Evolutionary conservation across 2,329 filamentous ascomycete genomes (phyloP).

Genomic region (Fusarium aywerte): DNA sequence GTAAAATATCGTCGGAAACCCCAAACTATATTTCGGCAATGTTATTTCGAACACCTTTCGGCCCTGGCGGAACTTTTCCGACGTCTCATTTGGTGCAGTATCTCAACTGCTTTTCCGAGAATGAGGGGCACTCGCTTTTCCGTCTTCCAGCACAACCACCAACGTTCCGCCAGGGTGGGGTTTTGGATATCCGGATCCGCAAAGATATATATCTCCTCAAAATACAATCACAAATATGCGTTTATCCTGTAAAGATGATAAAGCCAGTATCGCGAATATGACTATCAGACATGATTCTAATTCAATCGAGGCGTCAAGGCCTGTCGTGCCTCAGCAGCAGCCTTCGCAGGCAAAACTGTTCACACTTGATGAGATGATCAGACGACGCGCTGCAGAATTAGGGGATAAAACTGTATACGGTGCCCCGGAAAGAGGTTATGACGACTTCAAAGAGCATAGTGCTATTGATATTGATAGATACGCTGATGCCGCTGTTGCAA

Average conservation of each 20-base stretch:
- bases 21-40: background rate
- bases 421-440: slow-evolving; percentile 18
- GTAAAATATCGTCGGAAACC: slow-evolving; percentile 1
- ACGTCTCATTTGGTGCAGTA: background rate
- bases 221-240: background rate
- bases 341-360: slow-evolving; percentile 32
- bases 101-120: slow-evolving; percentile 9
- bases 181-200: slow-evolving; percentile 7
- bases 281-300: slow-evolving; percentile 41
- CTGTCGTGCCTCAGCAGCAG: background rate
- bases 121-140: slow-evolving; percentile 23
- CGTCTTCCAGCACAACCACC: background rate
- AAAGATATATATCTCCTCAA: slow-evolving; percentile 7
- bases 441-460: slow-evolving; percentile 39
- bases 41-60: background rate
- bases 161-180: background rate
- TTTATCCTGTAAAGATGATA: background rate
- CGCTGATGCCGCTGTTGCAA: slow-evolving; percentile 38
- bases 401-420: slow-evolving; percentile 26
- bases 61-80: slow-evolving; percentile 10
- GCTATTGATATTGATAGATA: slow-evolving; percentile 36
- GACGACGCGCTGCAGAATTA: slow-evolving; percentile 24
- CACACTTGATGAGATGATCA: slow-evolving; percentile 38
- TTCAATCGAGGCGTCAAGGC: slow-evolving; percentile 11
- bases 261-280: slow-evolving; percentile 7